These are phyloP conservation scores for Geotrichum macrosporum DNA, from an alignment of 1,139 yeast species.

Conservation along the genomic window DNA sequence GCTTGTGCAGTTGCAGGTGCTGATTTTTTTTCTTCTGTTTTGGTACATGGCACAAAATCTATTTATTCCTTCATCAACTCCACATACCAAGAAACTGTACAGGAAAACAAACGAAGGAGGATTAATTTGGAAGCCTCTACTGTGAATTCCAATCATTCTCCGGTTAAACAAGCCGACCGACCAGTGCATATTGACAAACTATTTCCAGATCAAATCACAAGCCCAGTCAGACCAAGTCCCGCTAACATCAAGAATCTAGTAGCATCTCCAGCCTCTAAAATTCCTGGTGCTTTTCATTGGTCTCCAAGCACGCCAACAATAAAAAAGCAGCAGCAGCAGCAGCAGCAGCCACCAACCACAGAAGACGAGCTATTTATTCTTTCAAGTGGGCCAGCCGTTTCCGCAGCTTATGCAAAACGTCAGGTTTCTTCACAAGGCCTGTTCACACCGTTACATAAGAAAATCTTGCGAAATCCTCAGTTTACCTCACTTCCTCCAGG, in stretches of 20 bases:
- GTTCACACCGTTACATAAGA: background rate
- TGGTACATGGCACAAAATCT: constrained; percentile 9
- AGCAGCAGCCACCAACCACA: background rate
- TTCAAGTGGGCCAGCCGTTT: background rate
- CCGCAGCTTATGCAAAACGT: background rate
- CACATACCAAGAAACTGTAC: constrained; percentile 8
- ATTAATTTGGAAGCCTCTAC: constrained; percentile 4
- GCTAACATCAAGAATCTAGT: constrained; percentile 5
- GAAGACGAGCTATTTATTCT: background rate
- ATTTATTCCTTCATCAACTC: constrained; percentile 5
- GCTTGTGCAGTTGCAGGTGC: constrained; percentile 13
- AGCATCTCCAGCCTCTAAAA: constrained; percentile 6
- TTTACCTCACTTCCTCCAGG: background rate
- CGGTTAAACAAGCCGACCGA: background rate
- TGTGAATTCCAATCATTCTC: background rate
- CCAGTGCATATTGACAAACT: background rate
- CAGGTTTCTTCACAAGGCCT: background rate
- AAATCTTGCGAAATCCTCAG: background rate
- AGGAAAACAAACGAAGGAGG: constrained; percentile 13
- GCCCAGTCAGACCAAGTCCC: background rate
- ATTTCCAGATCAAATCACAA: constrained; percentile 6
- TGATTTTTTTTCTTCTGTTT: constrained; percentile 8
- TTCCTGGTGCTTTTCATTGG: constrained; percentile 2
- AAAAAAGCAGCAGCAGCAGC: background rate
- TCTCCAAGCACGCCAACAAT: constrained; percentile 3